Conservation (phyloP, 805 yeast species). For the Wickerhamiella australiensis region DNA sequence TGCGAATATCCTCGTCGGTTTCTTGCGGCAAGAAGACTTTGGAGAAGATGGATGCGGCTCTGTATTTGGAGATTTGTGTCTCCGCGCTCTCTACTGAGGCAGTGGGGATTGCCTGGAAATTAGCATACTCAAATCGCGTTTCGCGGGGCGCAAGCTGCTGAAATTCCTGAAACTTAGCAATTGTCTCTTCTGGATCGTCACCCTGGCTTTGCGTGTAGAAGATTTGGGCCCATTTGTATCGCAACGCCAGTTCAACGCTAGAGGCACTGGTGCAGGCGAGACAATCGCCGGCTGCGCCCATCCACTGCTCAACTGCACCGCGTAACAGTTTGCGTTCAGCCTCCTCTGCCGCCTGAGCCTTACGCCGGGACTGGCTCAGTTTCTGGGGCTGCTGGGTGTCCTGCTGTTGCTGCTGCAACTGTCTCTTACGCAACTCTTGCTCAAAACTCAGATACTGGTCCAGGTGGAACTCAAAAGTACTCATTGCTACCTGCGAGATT, state of each 20-base stretch:
- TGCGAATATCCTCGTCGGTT: slow-evolving; percentile 13
- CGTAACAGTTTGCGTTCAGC: background rate
- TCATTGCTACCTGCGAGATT: slow-evolving; percentile 12
- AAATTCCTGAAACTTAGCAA: slow-evolving; percentile 22
- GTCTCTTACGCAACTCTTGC: slow-evolving; percentile 5
- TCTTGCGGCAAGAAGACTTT: slow-evolving; percentile 30
- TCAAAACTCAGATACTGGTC: slow-evolving; percentile 17
- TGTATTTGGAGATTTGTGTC: slow-evolving; percentile 56
- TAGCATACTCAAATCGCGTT: slow-evolving; percentile 38
- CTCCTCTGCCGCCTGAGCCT: slow-evolving; percentile 1
- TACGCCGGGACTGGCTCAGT: background rate
- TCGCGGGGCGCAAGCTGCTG: slow-evolving; percentile 13
- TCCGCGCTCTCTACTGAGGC: slow-evolving; percentile 40
- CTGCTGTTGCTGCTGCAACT: slow-evolving; percentile 21
- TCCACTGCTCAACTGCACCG: slow-evolving; percentile 16
- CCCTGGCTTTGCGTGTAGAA: slow-evolving; percentile 35
- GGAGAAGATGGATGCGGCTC: slow-evolving; percentile 56
- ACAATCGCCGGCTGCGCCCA: slow-evolving; percentile 15
- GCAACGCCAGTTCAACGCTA: slow-evolving; percentile 17
- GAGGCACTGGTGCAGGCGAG: background rate
- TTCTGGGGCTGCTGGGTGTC: slow-evolving; percentile 17
- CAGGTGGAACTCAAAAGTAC: slow-evolving; percentile 20
- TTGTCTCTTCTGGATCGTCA: slow-evolving; percentile 27
- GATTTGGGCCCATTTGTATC: slow-evolving; percentile 40
- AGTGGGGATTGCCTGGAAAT: slow-evolving; percentile 48